Evolutionary conservation across 2,329 filamentous ascomycete species (phyloP).

Genomic region (Fusarium nisikadoi): DNA sequence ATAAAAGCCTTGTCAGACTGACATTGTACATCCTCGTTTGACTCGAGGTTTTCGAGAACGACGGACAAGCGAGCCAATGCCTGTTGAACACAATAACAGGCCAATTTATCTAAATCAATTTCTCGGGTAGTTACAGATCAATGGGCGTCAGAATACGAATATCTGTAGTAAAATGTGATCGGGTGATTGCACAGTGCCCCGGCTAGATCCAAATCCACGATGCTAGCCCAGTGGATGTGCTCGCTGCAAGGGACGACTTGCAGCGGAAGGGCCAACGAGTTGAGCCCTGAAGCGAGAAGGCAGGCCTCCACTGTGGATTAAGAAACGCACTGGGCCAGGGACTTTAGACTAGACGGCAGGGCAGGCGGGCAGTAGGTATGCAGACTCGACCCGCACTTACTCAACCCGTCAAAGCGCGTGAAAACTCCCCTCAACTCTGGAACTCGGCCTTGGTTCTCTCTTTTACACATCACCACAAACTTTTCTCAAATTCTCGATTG

Average conservation of each 20-base stretch:
- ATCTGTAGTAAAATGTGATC: conserved; percentile 15
- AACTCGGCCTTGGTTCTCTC: conserved; percentile 16
- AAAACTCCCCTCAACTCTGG: conserved; percentile 23
- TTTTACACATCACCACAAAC: conserved; percentile 33
- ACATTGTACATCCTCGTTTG: not conserved
- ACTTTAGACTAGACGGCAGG: conserved; percentile 6
- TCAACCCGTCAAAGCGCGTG: conserved; percentile 38
- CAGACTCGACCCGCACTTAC: conserved; percentile 40
- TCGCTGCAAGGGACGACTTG: conserved; percentile 38
- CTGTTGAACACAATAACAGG: conserved; percentile 1
- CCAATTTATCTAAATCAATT: conserved; percentile 18
- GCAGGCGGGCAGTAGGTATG: not conserved
- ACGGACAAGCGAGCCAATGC: conserved; percentile 17
- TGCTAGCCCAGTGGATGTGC: conserved; percentile 21
- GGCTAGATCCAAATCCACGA: conserved; percentile 2
- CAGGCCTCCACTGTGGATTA: conserved; percentile 16
- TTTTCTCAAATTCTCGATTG: conserved; percentile 26
- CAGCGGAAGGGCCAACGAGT: conserved; percentile 39
- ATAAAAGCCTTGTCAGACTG: conserved; percentile 22
- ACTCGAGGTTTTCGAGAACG: conserved; percentile 2
- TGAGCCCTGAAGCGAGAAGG: conserved; percentile 41
- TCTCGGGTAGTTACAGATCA: conserved; percentile 30
- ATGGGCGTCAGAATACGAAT: conserved; percentile 3
- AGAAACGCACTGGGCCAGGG: conserved; percentile 15
- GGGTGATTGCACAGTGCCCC: conserved; percentile 37